Base-by-base conservation (phyloP, 805 yeast genomes). In the Candida pseudoglaebosa region DNA sequence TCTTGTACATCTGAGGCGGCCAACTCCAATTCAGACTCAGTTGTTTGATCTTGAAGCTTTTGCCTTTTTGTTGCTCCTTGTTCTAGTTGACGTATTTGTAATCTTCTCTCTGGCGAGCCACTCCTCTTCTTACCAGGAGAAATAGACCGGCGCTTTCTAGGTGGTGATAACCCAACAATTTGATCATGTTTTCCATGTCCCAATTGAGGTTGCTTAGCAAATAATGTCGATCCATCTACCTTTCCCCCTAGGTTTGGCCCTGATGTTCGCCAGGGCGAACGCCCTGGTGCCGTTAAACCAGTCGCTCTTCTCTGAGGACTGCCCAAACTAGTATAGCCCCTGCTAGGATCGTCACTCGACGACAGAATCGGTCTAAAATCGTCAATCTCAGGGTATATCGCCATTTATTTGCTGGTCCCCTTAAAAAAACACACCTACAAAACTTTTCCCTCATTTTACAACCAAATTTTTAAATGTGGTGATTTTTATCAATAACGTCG, bases 91-190 rank as follows among this genome's bases (percentile, higher is more conserved):
- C 43, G 47, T 12, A 64, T 64, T 20, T 47, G 49, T 31, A 50
- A 52, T 24, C 70, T 48, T 24, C 68, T 50, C 30, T 49, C 50
- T 2, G 70, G 68, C 2, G 68, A 62, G 5, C 70, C 70, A 31
- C 67, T 59, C 9, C 15, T 5, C 35, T 57, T 48, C 38, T 57
- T 48, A 6, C 56, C 46, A 6, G 65, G 59, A 1, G 62, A 54
- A 8, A 41, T 32, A 15, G 38, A 26, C 5, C 39, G 42, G 12
- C 36, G 28, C 17, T 33, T 33, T n/a, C 36, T 9, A 21, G 36
- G 36, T 5, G 36, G 36, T 9, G 36, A 33, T 10, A 32, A 17
- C 5, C 34, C 24, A 7, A 32, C 24, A 14, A 20, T 15, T 13
- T 26, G 29, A 5, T 26, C 29, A 15, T 26, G 29, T 13, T 26